phyloP scores from a whole-genome alignment of 331 rosid species.

The Telfairia occidentalis region DNA sequence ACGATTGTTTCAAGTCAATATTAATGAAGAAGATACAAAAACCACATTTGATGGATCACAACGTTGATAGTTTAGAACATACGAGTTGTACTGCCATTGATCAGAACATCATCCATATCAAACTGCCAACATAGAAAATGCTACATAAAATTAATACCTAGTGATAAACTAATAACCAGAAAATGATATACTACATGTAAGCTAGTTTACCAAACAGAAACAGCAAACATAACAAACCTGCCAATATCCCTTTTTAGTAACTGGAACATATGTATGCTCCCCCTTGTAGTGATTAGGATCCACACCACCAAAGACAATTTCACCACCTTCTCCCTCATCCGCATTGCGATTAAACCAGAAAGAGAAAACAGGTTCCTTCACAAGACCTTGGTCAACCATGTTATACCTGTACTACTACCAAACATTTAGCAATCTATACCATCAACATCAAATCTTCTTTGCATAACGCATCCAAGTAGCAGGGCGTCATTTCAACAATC shows the following conservation, averaged over 20 bases:
- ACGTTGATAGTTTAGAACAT: background rate
- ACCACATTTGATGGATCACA: background rate
- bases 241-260: conserved; percentile 55
- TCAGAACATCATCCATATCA: conserved; percentile 59
- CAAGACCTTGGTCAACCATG: conserved; percentile 53
- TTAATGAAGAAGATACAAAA: background rate
- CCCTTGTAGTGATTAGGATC: conserved; percentile 50
- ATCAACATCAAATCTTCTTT: conserved; percentile 1
- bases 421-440: conserved; percentile 13
- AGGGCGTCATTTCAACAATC: background rate
- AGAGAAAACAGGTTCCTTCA: conserved; percentile 55
- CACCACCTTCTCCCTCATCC: conserved; percentile 57
- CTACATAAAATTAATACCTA: background rate
- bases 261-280: conserved; percentile 55
- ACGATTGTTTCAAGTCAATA: background rate
- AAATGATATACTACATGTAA: background rate
- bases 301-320: conserved; percentile 58
- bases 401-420: conserved; percentile 40
- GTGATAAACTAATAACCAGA: background rate
- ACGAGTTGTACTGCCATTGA: conserved; percentile 46
- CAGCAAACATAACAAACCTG: conserved; percentile 32
- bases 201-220: background rate
- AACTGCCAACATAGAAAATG: conserved; percentile 33
- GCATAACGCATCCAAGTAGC: background rate
- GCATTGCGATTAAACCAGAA: conserved; percentile 61